Conservation (phyloP, 768 basidiomycete genomes). For the Macrolepiota fuliginosa region DNA sequence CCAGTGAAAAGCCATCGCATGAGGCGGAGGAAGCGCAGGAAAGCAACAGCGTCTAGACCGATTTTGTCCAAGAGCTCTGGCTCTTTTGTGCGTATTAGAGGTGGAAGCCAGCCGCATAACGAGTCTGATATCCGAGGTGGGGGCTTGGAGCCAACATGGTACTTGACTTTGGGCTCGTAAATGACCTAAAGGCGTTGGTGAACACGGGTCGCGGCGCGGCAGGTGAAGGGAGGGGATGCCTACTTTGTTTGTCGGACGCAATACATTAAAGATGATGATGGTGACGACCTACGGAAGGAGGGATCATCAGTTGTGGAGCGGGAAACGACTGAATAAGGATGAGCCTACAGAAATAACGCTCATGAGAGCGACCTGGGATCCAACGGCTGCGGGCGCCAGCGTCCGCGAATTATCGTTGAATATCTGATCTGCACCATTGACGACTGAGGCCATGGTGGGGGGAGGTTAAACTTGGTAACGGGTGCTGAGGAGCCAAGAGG, state of each 20-base stretch:
- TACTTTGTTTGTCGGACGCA: conserved; percentile 90
- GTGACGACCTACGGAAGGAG: conserved; percentile 49
- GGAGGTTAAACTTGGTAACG: neutral
- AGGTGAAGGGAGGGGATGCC: conserved; percentile 2
- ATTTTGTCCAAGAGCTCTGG: conserved; percentile 85
- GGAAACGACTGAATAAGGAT: neutral
- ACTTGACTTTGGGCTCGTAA: conserved; percentile 94
- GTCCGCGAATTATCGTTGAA: conserved; percentile 50
- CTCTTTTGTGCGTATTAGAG: conserved; percentile 80
- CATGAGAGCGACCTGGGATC: conserved; percentile 77
- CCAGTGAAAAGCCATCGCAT: conserved; percentile 69
- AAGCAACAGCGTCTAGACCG: conserved; percentile 92
- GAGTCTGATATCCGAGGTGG: conserved; percentile 83
- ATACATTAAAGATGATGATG: conserved; percentile 71
- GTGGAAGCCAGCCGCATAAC: conserved; percentile 87
- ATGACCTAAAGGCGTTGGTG: conserved; percentile 51
- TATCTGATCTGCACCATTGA: conserved; percentile 35
- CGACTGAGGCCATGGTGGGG: conserved; percentile 32
- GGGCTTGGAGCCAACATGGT: conserved; percentile 72
- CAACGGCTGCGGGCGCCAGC: conserved; percentile 80
- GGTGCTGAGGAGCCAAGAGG: conserved; percentile 1
- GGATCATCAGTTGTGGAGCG: conserved; percentile 1
- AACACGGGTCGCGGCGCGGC: neutral
- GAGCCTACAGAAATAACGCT: conserved; percentile 62
- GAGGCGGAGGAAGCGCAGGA: conserved; percentile 88